Evolutionary conservation across 2,329 filamentous ascomycete species (phyloP).

Genomic region (Penicillium sp.): DNA sequence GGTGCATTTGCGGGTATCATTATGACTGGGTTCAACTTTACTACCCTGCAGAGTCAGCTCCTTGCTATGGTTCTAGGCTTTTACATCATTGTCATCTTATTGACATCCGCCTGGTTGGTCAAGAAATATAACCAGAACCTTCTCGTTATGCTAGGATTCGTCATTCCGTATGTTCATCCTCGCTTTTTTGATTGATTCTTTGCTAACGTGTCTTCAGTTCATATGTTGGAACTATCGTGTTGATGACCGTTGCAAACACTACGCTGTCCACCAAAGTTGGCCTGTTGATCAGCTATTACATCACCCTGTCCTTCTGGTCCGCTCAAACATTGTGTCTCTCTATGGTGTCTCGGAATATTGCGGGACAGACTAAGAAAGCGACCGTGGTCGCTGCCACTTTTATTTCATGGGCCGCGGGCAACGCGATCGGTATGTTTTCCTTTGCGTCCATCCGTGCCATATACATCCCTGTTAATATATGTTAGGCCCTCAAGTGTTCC

Average conservation of each 20-base stretch:
- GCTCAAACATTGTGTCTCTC: conserved; percentile 67
- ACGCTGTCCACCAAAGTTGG: conserved; percentile 62
- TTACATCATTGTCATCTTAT: conserved; percentile 70
- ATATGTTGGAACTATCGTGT: conserved; percentile 47
- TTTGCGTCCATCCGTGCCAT: neutral
- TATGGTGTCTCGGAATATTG: conserved; percentile 68
- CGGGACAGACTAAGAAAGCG: conserved; percentile 72
- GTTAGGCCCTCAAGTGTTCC: conserved; percentile 63
- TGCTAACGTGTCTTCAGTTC: conserved; percentile 1
- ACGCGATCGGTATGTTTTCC: conserved; percentile 58
- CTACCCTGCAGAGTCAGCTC: conserved; percentile 66
- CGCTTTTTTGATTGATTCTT: neutral
- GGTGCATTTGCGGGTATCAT: conserved; percentile 75
- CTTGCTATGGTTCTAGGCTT: conserved; percentile 71
- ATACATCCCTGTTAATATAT: neutral
- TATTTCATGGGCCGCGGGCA: conserved; percentile 67
- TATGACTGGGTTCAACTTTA: conserved; percentile 68
- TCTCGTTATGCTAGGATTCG: conserved; percentile 64
- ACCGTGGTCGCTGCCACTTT: conserved; percentile 69
- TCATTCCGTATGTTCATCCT: conserved; percentile 58
- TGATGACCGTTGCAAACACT: conserved; percentile 66
- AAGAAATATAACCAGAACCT: conserved; percentile 70
- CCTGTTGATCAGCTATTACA: conserved; percentile 72
- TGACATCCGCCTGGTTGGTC: conserved; percentile 66
- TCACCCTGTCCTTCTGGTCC: conserved; percentile 75